Evolutionary conservation across 805 yeast species (phyloP).

Genomic region (Hanseniaspora guilliermondii): DNA sequence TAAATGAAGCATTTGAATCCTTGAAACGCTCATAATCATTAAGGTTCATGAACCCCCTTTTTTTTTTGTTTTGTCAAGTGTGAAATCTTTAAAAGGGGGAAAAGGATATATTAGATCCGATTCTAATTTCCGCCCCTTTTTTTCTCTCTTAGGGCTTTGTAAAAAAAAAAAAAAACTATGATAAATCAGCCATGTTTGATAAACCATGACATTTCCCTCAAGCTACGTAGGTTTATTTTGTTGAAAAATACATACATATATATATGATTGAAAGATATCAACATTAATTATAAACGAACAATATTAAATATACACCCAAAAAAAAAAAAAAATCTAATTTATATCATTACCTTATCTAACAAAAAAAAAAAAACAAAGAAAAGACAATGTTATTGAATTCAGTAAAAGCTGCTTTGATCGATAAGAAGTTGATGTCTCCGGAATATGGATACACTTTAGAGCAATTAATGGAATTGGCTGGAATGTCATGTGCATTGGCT

Average conservation of each 20-base stretch:
- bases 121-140: no score
- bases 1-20: no score
- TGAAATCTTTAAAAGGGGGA: no score
- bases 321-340: neutral
- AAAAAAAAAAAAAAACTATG: neutral
- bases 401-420: conserved; percentile 61
- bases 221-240: neutral
- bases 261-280: no score
- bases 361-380: neutral
- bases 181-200: neutral
- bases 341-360: neutral
- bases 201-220: no score
- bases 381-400: conserved; percentile 13
- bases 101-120: no score
- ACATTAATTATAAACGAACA: no score
- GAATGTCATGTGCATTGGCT: conserved; percentile 85
- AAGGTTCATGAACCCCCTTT: no score
- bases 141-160: no score
- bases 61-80: no score
- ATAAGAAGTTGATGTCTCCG: conserved; percentile 74
- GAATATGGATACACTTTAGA: conserved; percentile 34
- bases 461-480: conserved; percentile 82
- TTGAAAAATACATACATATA: no score
- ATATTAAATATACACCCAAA: neutral
- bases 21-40: no score